Conservation (phyloP, 106 monocot species). For the Dendrobium nobile region DNA sequence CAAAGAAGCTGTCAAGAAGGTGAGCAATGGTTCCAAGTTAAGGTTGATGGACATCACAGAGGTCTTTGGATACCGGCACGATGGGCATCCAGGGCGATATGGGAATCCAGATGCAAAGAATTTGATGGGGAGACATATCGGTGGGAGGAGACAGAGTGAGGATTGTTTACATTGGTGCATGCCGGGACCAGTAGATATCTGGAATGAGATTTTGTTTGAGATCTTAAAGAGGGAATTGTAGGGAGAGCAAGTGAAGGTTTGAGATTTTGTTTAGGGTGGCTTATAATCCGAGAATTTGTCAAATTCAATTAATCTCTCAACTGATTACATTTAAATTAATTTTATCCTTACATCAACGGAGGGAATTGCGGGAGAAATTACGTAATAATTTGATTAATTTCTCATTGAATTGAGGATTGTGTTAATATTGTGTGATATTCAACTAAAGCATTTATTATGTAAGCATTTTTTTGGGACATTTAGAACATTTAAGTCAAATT, state of each 20-base stretch:
- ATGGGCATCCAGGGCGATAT: slow-evolving; percentile 50
- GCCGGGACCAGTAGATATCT: slow-evolving; percentile 13
- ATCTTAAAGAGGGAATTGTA: slow-evolving; percentile 4
- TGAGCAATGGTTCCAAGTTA: slow-evolving; percentile 1
- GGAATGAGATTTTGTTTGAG: slow-evolving; percentile 22
- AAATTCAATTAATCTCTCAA: no score
- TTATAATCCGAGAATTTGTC: no score
- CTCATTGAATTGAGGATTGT: no score
- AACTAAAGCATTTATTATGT: no score
- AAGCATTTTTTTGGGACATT: no score
- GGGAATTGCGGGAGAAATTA: no score
- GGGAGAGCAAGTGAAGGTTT: neutral
- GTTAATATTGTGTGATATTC: no score
- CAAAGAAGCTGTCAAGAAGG: neutral
- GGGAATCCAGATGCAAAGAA: slow-evolving; percentile 21
- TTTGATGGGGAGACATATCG: neutral
- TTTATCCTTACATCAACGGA: no score
- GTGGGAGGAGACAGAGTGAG: slow-evolving; percentile 14
- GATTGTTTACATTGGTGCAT: slow-evolving; percentile 44
- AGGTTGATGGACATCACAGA: slow-evolving; percentile 41
- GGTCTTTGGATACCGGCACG: slow-evolving; percentile 35
- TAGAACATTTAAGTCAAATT: no score
- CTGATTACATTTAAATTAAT: no score
- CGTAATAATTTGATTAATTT: no score
- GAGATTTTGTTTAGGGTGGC: neutral